Conservation (phyloP, 1,284 basidiomycete species). For the Apiotrichum sp. region DNA sequence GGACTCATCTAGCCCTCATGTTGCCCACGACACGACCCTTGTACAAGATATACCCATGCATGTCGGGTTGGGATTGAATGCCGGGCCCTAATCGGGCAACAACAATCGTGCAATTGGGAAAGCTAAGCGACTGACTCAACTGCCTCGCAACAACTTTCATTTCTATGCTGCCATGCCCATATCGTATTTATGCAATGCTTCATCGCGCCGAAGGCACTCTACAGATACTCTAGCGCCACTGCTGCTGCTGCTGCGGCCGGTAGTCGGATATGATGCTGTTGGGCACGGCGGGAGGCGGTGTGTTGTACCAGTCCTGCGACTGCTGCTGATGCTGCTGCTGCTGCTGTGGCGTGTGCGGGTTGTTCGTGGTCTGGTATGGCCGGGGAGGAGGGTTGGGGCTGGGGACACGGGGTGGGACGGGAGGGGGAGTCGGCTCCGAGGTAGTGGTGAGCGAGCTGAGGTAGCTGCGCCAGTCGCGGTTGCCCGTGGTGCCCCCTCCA, state of each 20-base stretch:
- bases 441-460: conserved; percentile 21
- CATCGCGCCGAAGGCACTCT: background rate
- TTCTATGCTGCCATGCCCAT: too few relatives aligned
- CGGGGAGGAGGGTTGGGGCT: conserved; percentile 23
- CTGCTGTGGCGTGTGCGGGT: conserved; percentile 18
- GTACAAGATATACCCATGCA: conserved; percentile 2
- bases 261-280: background rate
- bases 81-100: too few relatives aligned
- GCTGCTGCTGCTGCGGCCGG: background rate
- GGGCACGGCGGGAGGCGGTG: conserved; percentile 5
- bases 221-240: conserved; percentile 4
- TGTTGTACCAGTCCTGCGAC: conserved; percentile 6
- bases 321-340: too few relatives aligned
- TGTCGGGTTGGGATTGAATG: background rate
- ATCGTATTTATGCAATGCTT: too few relatives aligned
- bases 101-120: too few relatives aligned
- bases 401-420: conserved; percentile 3
- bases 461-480: conserved; percentile 36
- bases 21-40: background rate
- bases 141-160: background rate
- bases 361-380: conserved; percentile 2
- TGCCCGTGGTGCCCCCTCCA: conserved; percentile 1
- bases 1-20: background rate
- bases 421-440: background rate
- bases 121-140: too few relatives aligned